Evolutionary conservation across 495 filamentous ascomycete species (phyloP).

Genomic region (Darksidea phi): DNA sequence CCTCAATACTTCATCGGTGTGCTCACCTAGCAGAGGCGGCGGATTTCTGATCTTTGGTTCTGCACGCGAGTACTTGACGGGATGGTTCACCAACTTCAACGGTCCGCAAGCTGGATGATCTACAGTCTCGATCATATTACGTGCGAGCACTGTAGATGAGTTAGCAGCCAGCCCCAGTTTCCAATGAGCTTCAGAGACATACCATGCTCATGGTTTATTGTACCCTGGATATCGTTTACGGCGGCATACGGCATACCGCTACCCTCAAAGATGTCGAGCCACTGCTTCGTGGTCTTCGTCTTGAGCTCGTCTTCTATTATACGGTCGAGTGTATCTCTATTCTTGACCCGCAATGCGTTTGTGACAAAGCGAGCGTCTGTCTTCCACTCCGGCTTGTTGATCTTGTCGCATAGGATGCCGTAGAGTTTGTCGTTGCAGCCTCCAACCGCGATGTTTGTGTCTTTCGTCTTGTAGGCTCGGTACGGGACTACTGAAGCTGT

Average conservation of each 20-base stretch:
- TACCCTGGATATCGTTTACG: slow-evolving; percentile 41
- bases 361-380: slow-evolving; percentile 39
- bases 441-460: slow-evolving; percentile 42
- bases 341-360: slow-evolving; percentile 39
- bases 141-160: slow-evolving; percentile 18
- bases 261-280: slow-evolving; percentile 40
- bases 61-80: slow-evolving; percentile 41
- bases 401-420: slow-evolving; percentile 35
- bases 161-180: background rate
- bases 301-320: slow-evolving; percentile 39
- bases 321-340: slow-evolving; percentile 38
- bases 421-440: slow-evolving; percentile 44
- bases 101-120: slow-evolving; percentile 36
- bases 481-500: slow-evolving; percentile 41
- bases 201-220: slow-evolving; percentile 42
- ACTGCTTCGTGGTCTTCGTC: slow-evolving; percentile 40
- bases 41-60: slow-evolving; percentile 34
- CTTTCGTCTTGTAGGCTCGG: slow-evolving; percentile 39
- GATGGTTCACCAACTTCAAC: slow-evolving; percentile 39
- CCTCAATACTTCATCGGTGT: slow-evolving; percentile 39
- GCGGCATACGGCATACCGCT: slow-evolving; percentile 42
- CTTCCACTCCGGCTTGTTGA: slow-evolving; percentile 34
- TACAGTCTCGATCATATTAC: slow-evolving; percentile 41
- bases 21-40: slow-evolving; percentile 41
- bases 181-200: background rate